Base-by-base conservation (phyloP, 805 yeast genomes). In the Zygotorulaspora chibaensis region DNA sequence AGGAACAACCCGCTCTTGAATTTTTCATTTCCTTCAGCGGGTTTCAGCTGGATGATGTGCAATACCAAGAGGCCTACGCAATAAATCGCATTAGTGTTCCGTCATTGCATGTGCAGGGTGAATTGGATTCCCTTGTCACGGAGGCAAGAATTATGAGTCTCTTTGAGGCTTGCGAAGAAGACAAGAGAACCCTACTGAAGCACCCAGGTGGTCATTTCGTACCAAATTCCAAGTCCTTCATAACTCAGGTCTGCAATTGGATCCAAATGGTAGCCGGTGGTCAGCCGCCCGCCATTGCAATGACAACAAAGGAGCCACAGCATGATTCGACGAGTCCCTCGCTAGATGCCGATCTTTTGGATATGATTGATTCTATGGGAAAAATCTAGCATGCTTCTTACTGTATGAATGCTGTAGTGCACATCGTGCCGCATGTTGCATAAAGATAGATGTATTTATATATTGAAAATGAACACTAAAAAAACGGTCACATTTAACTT, bases 181-280 rank as follows among this genome's bases (percentile, higher is more conserved):
- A 56, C 2, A 63, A 65, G 15, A 66, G 86, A 16, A 72, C 70
- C 0, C 37, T 74, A 37, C 55, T 89, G 46, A 83, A 76, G 51
- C 99, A 91, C 61, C 95, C 97, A 3, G 98, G 98, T 42, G 96
- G 96, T 1, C 99, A 91, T 62, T 91, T 83, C 60, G 95, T 91
- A 31, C 99, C 99, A n/a, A 87, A 86, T 59, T 78, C 87, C 3
- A 85, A 84, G 46, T 59, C 49, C 13, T 68, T 66, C 45, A 68
- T 66, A 1, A 39, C 53, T 7, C 66, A 66, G 39, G 61, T 69
- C 8, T 38, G 65, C 13, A 51, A 53, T 28, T 71, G 75, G 75
- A 56, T 70, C 17, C 46, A 36, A 50, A 45, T 34, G 26, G 30
- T 13, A 8, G 43, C 42, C 30, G 40, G 16, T 7, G 20, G 30